Evolutionary conservation across 1,139 yeast species (phyloP).

Genomic region (Diutina siamensis): DNA sequence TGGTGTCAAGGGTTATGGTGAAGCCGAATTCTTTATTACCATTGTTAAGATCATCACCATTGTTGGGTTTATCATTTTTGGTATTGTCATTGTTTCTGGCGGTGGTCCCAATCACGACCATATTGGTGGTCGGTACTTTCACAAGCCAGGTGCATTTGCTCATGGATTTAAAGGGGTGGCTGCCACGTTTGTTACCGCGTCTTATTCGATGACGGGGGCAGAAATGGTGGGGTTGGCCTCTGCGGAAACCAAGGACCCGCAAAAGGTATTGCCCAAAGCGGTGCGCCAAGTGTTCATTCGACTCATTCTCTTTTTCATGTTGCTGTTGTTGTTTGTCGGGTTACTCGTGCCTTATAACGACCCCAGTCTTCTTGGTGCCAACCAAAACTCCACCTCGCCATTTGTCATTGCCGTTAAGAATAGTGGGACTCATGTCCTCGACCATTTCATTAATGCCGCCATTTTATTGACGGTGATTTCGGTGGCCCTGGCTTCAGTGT

Average conservation of each 20-base stretch:
- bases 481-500: conserved; percentile 4
- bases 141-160: conserved; percentile 21
- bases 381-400: conserved; percentile 2
- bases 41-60: conserved; percentile 18
- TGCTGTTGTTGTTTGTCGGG: conserved; percentile 12
- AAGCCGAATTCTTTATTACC: conserved; percentile 35
- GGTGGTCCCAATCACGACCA: conserved; percentile 17
- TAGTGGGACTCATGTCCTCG: not conserved
- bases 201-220: conserved; percentile 3
- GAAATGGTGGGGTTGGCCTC: conserved; percentile 5
- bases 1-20: conserved; percentile 41
- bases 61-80: conserved; percentile 21
- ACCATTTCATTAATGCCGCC: not conserved
- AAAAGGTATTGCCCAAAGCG: conserved; percentile 15
- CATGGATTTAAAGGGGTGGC: conserved; percentile 7
- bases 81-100: conserved; percentile 19
- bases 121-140: conserved; percentile 25
- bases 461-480: conserved; percentile 3
- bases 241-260: conserved; percentile 47
- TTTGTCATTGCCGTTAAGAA: conserved; percentile 5
- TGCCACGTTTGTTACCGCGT: not conserved
- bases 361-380: conserved; percentile 5
- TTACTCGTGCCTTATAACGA: conserved; percentile 12
- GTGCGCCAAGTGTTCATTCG: conserved; percentile 17
- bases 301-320: conserved; percentile 14